These are phyloP conservation scores for Penicillium olsonii DNA, from an alignment of 2,329 filamentous ascomycete species.

Conservation along the genomic window DNA sequence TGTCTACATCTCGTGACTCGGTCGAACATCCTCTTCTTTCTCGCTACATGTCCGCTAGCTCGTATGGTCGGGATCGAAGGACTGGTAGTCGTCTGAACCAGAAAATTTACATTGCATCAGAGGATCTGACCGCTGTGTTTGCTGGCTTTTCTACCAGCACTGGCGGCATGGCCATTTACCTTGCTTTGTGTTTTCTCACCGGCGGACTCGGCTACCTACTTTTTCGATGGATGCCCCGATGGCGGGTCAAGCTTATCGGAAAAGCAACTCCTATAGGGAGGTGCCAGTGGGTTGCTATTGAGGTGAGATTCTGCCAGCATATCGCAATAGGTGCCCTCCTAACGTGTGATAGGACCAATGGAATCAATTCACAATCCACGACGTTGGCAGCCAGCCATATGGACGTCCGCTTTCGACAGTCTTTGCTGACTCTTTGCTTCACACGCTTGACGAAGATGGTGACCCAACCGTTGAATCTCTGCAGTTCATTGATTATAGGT, in stretches of 20 bases:
- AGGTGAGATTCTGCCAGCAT: conserved; percentile 52
- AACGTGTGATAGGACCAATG: conserved; percentile 73
- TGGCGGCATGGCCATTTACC: conserved; percentile 69
- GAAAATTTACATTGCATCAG: conserved; percentile 89
- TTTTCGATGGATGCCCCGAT: conserved; percentile 85
- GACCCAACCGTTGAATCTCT: conserved; percentile 77
- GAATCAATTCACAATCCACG: conserved; percentile 82
- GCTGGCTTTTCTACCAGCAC: conserved; percentile 83
- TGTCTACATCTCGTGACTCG: conserved; percentile 46
- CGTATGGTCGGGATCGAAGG: conserved; percentile 64
- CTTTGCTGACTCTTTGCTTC: conserved; percentile 53
- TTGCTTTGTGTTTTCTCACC: conserved; percentile 69
- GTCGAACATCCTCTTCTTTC: conserved; percentile 65
- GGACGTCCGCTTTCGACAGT: conserved; percentile 65
- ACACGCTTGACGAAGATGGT: conserved; percentile 64
- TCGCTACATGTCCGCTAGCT: conserved; percentile 69
- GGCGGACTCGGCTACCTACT: conserved; percentile 79
- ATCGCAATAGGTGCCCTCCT: conserved; percentile 17
- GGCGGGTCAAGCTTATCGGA: conserved; percentile 77
- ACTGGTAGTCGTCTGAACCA: conserved; percentile 71
- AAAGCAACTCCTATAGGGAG: conserved; percentile 66
- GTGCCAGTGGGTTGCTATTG: conserved; percentile 89
- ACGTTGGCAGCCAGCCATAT: conserved; percentile 62
- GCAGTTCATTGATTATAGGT: conserved; percentile 84
- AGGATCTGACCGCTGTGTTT: conserved; percentile 91